Evolutionary conservation across 73 alveolate species (phyloP).

Genomic region (Paramecium pentaurelia): DNA sequence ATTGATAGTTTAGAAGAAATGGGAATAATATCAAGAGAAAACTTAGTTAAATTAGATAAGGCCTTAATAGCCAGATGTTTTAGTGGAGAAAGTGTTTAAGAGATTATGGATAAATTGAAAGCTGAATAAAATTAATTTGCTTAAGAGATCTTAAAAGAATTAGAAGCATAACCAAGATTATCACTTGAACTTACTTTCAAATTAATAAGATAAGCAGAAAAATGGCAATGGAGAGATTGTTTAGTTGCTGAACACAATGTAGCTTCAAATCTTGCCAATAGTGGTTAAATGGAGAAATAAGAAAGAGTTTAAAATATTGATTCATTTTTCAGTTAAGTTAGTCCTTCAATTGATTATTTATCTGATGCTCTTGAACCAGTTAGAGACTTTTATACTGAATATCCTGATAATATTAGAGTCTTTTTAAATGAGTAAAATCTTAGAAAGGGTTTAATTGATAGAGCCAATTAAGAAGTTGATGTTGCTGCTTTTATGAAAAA

Average conservation of each 20-base stretch:
- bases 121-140: background rate
- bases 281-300: background rate
- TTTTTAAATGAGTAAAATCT: background rate
- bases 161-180: background rate
- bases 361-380: background rate
- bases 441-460: background rate
- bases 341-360: background rate
- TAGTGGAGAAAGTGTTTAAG: background rate
- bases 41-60: background rate
- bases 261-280: background rate
- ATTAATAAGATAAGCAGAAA: background rate
- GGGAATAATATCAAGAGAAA: background rate
- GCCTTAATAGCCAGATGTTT: background rate
- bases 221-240: slow-evolving; percentile 11
- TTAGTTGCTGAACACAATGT: background rate
- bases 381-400: background rate
- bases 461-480: background rate
- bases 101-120: background rate
- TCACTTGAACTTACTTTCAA: background rate
- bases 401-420: background rate
- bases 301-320: background rate
- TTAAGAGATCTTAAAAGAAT: background rate
- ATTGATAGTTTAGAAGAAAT: background rate
- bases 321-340: background rate
- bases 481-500: background rate